These are phyloP conservation scores for Lactifluus volemus DNA, from an alignment of 768 basidiomycete genomes.

Conservation along the genomic window DNA sequence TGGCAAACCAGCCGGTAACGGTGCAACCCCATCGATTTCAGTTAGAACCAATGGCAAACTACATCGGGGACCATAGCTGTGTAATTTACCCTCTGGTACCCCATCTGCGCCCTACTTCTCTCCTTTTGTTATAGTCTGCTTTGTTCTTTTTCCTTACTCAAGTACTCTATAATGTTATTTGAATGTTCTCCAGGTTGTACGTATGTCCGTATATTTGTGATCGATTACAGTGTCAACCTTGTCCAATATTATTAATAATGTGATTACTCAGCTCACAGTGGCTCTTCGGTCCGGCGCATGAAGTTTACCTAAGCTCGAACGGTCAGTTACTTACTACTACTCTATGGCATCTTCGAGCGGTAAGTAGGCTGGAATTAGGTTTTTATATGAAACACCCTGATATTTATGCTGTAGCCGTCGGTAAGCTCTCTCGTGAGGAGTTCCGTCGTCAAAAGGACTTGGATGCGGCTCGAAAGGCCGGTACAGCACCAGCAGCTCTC, in stretches of 20 bases:
- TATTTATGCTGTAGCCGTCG: slow-evolving; percentile 32
- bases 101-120: background rate
- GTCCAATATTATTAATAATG: too few relatives aligned
- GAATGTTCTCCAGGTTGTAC: slow-evolving; percentile 6
- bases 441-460: slow-evolving; percentile 94
- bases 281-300: too few relatives aligned
- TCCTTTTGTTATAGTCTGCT: background rate
- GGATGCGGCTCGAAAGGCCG: slow-evolving; percentile 96
- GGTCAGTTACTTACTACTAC: background rate
- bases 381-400: background rate
- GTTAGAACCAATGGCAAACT: slow-evolving; percentile 54
- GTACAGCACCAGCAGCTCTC: slow-evolving; percentile 91
- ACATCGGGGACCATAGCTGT: slow-evolving; percentile 36
- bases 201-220: slow-evolving; percentile 9
- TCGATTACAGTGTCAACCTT: background rate
- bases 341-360: slow-evolving; percentile 22
- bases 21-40: slow-evolving; percentile 35
- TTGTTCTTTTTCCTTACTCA: slow-evolving; percentile 1
- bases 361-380: background rate
- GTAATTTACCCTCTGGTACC: background rate
- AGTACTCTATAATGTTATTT: slow-evolving; percentile 13
- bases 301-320: background rate
- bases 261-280: background rate
- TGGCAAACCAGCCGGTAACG: slow-evolving; percentile 35
- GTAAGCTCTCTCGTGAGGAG: slow-evolving; percentile 90